Base-by-base conservation (phyloP, 2,329 filamentous ascomycete genomes). In the Calonectria pseudoreteaudii region DNA sequence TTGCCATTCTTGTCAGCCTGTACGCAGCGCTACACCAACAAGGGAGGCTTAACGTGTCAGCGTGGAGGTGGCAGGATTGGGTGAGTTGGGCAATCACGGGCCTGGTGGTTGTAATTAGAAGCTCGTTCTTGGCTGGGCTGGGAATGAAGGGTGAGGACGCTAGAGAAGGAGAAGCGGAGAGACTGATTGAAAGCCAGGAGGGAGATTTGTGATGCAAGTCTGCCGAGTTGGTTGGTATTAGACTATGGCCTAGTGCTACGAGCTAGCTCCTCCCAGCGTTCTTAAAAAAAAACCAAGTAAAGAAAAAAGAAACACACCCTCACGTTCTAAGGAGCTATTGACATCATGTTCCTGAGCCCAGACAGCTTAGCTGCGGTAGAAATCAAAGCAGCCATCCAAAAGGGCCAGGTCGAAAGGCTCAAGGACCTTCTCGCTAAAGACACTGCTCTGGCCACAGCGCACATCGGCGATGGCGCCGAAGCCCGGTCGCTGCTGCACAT, bases 401-500 rank as follows among this genome's bases (percentile, higher is more conserved):
- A 9, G 10, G 56, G 56, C 23, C n/a, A 62, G 18, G 56, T 62
- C 13, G 56, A 62, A 16, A 10, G 7, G 18, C 18, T 62, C 23
- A 62, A 28, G 23, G 23, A 41, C n/a, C 36, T 62, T 4, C 56
- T 62, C 14, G 20, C 56, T 9, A 23, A 62, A 28, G 31, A 62
- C 23, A 23, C 34, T 18, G 8, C 26, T 4, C 18, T 62, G 36
- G 56, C 56, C 13, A 62, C 34, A 26, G 56, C 23, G n/a, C 56
- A 41, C 23, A 41, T 62, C 20, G 56, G 56, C 16, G 56, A 62
- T 38, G 34, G 5, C 34, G 30, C 23, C 9, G 36, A 62, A 41
- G 56, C 56, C 13, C 56, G 56, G 36, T 62, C 56, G n/a, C 56
- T 62, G 34, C 36, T 62, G 23, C 56, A 62, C 56, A n/a, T 62